A percentile compares a stretch with the other conserved stretches of the same genome.
Conservation (phyloP, 805 yeast species). For the Teunomyces panamensis region DNA sequence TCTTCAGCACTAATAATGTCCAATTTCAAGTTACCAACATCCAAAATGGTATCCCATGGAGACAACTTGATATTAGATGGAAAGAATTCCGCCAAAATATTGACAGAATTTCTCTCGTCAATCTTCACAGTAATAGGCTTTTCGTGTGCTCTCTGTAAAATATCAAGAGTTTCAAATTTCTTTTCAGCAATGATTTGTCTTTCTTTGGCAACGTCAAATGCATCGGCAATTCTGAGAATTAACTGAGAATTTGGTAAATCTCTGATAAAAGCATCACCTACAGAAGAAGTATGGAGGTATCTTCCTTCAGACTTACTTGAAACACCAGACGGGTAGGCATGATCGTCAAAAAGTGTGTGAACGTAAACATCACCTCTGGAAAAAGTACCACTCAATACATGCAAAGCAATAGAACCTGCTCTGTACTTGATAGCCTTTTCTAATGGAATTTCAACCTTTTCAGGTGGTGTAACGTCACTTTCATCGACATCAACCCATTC, state of each 20-base stretch:
- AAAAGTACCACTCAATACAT: conserved; percentile 49
- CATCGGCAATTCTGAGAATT: conserved; percentile 56
- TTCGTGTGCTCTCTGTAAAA: conserved; percentile 49
- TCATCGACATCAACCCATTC: conserved; percentile 57
- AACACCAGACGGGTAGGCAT: conserved; percentile 54
- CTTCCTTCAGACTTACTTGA: conserved; percentile 49
- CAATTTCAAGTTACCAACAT: conserved; percentile 62
- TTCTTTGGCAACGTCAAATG: conserved; percentile 42
- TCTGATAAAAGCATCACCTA: conserved; percentile 62
- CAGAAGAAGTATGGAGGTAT: conserved; percentile 40
- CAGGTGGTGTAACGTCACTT: conserved; percentile 33
- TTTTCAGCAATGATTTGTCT: conserved; percentile 53
- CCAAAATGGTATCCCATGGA: conserved; percentile 58
- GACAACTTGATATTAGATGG: conserved; percentile 57
- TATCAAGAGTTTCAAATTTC: conserved; percentile 47
- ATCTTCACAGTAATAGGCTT: conserved; percentile 47
- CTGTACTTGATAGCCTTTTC: conserved; percentile 53
- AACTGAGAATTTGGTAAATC: conserved; percentile 63
- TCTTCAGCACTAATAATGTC: conserved; percentile 55
- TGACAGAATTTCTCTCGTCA: conserved; percentile 36
- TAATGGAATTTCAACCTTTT: conserved; percentile 46
- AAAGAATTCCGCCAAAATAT: conserved; percentile 54
- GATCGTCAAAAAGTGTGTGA: conserved; percentile 65
- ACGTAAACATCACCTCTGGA: conserved; percentile 48
- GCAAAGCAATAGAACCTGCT: conserved; percentile 62